Conservation (phyloP, 352 stramenopile species). For the Aphanomyces euteiches region DNA sequence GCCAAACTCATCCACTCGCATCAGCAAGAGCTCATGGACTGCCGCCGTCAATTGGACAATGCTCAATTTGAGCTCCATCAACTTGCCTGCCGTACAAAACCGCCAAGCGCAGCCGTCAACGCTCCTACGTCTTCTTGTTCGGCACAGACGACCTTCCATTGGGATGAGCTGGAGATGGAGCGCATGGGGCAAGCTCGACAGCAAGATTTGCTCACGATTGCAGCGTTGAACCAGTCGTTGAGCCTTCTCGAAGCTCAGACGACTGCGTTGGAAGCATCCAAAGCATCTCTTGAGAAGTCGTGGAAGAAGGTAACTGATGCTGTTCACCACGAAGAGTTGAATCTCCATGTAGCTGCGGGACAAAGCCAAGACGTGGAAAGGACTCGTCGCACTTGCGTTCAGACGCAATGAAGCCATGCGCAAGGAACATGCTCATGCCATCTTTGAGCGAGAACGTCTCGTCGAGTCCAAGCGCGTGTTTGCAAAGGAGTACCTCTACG, state of each 20-base stretch:
- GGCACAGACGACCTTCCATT: neutral
- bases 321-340: too few species aligned
- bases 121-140: neutral
- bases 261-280: neutral
- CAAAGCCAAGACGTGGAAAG: constrained; percentile 14
- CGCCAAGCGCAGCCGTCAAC: neutral
- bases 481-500: neutral
- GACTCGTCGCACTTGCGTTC: neutral
- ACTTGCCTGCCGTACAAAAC: neutral
- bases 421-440: neutral
- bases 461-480: neutral
- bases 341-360: neutral
- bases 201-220: constrained; percentile 16
- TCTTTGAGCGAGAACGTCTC: neutral
- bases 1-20: neutral
- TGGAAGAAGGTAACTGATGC: neutral
- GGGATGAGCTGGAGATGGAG: too few species aligned
- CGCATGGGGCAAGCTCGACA: neutral
- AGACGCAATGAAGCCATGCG: neutral
- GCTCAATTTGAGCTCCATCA: neutral
- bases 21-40: neutral
- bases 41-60: neutral
- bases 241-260: neutral
- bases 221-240: neutral
- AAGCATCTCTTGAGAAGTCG: neutral